Conservation (phyloP, 2,329 filamentous ascomycete species). For the Scolecobasidium constrictum region DNA sequence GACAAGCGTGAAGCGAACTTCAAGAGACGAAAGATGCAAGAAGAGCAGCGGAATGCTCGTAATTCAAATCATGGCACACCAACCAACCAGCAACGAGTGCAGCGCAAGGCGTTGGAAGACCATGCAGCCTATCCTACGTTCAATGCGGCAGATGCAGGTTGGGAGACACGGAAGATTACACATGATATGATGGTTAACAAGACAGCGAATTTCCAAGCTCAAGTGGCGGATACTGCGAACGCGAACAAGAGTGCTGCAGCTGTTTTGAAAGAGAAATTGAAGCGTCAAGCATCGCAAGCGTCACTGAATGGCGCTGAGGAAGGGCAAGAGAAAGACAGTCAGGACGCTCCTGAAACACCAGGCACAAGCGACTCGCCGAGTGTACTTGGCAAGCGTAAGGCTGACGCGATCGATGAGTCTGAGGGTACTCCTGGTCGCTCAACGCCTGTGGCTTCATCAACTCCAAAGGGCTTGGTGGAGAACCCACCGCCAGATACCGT, state of each 20-base stretch:
- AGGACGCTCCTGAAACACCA: constrained; percentile 5
- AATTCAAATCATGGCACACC: constrained; percentile 17
- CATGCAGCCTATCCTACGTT: constrained; percentile 23
- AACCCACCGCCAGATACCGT: constrained; percentile 69
- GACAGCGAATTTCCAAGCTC: constrained; percentile 38
- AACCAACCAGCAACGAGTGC: constrained; percentile 1
- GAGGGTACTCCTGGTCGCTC: constrained; percentile 49
- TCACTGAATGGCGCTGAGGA: constrained; percentile 17
- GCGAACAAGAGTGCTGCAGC: constrained; percentile 94
- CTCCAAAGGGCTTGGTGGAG: constrained; percentile 39
- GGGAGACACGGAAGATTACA: constrained; percentile 46
- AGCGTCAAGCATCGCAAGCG: constrained; percentile 28
- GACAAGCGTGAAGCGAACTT: constrained; percentile 70
- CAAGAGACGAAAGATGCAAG: constrained; percentile 66
- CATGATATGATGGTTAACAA: constrained; percentile 83
- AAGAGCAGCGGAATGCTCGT: constrained; percentile 40
- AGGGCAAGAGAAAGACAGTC: constrained; percentile 11
- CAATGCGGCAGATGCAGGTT: constrained; percentile 24
- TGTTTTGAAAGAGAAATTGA: constrained; percentile 69
- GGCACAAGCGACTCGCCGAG: constrained; percentile 27
- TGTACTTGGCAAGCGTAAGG: constrained; percentile 65
- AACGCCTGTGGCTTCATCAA: constrained; percentile 40
- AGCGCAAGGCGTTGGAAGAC: constrained; percentile 1
- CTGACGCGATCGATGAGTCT: constrained; percentile 52
- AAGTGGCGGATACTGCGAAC: constrained; percentile 49